Conservation (phyloP, 1,284 basidiomycete species). For the Omphalotus olearius region DNA sequence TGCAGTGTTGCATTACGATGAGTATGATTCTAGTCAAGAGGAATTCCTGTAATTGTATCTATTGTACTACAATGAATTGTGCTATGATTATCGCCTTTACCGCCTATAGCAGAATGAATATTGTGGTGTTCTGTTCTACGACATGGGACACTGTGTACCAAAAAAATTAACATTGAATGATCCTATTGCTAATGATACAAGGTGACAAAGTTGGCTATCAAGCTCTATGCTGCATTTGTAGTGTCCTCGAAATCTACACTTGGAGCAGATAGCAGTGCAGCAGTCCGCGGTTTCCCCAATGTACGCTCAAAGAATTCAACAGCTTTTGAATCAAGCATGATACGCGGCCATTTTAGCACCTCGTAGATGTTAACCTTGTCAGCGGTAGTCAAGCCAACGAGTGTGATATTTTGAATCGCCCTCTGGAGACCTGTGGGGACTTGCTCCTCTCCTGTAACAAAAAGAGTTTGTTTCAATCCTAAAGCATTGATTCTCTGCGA, state of each 20-base stretch:
- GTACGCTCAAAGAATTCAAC: conserved; percentile 65
- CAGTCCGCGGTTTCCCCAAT: conserved; percentile 36
- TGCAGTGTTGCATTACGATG: conserved; percentile 8
- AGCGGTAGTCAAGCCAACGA: conserved; percentile 56
- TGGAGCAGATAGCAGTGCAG: conserved; percentile 9
- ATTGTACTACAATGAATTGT: neutral
- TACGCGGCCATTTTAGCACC: conserved; percentile 68
- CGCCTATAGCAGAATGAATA: too few species aligned
- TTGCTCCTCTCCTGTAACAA: conserved; percentile 61
- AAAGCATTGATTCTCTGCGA: conserved; percentile 53
- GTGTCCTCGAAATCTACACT: neutral
- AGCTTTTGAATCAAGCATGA: conserved; percentile 69
- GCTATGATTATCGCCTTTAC: too few species aligned
- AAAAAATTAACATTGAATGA: too few species aligned
- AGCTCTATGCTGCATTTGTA: too few species aligned
- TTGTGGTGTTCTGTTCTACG: too few species aligned
- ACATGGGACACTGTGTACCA: too few species aligned
- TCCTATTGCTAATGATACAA: too few species aligned
- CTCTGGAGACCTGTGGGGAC: conserved; percentile 52
- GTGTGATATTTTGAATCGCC: conserved; percentile 61
- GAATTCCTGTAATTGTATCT: too few species aligned
- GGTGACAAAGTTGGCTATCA: too few species aligned
- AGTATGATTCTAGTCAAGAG: conserved; percentile 1
- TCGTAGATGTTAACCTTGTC: conserved; percentile 76
- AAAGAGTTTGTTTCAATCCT: conserved; percentile 66